Evolutionary conservation across 2,329 filamentous ascomycete genomes (phyloP).

Genomic region (Rhinocladiella similis): DNA sequence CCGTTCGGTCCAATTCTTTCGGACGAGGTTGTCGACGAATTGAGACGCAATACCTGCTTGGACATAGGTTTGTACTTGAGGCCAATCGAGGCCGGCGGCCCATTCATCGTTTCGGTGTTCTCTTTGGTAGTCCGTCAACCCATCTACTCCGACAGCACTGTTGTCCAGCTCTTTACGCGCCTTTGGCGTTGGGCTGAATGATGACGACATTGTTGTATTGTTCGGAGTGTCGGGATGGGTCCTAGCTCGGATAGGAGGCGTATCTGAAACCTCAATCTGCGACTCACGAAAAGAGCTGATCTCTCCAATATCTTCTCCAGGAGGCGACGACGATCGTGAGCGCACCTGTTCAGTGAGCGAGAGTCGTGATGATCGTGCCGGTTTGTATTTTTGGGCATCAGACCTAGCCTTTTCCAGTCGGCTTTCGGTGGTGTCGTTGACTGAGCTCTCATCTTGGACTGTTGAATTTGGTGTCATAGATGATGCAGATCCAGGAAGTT

Average conservation of each 20-base stretch:
- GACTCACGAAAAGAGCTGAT: constrained; percentile 12
- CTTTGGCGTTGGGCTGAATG: not conserved
- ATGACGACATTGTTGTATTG: not conserved
- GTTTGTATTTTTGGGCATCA: constrained; percentile 27
- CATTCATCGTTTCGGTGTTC: constrained; percentile 24
- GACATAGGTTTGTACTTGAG: constrained; percentile 19
- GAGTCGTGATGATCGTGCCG: constrained; percentile 21
- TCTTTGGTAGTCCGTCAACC: constrained; percentile 23
- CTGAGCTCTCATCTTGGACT: constrained; percentile 14
- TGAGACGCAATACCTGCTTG: constrained; percentile 16
- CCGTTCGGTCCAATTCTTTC: constrained; percentile 23
- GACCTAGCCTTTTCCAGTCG: constrained; percentile 24
- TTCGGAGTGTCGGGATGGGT: not conserved
- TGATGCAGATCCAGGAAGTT: constrained; percentile 16
- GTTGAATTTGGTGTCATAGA: constrained; percentile 1
- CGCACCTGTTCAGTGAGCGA: constrained; percentile 20
- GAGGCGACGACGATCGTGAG: constrained; percentile 24
- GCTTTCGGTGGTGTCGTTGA: constrained; percentile 17
- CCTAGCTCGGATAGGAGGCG: not conserved
- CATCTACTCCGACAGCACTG: constrained; percentile 17
- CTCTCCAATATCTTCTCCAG: constrained; percentile 1
- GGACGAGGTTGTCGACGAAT: constrained; percentile 21
- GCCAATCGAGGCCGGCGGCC: constrained; percentile 15
- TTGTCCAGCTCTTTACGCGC: constrained; percentile 19
- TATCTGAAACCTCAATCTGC: constrained; percentile 6